Base-by-base conservation (phyloP, 2,329 filamentous ascomycete species). In the Penicillium sp. region DNA sequence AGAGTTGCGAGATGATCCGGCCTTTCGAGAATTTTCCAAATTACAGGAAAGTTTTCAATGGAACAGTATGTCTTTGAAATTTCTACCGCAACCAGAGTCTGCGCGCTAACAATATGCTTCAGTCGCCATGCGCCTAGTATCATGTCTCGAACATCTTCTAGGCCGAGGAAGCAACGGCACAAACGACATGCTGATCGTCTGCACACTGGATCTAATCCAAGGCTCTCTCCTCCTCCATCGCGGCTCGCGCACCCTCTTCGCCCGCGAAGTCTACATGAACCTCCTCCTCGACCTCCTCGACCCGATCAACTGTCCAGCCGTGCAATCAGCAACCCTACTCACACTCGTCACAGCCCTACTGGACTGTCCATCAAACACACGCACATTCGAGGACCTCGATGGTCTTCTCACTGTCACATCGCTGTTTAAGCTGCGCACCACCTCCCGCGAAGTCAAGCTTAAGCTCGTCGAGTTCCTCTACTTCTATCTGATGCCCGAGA, bases 381-480 rank as follows among this genome's bases (percentile, higher is more conserved):
- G 94, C 59, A 89, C 89, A 5, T 97, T 99, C 69, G 94, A 99
- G 78, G 82, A 84, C 53, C 88, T 96, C 63, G 93, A 97, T 71
- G 94, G 94, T 53, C 84, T 99, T 5, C 84, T 96, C 39, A 94
- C 92, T 1, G 86, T 97, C 44, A 96, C 93, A 2, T 93, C 89
- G 10, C 83, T 97, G 48, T 97, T 97, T 84, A 96, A 95, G 75
- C 89, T 89, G 61, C 87, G 91, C 58, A 85, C 87, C 62, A 97
- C 93, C 4, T 86, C 86, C 24, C 86, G 91, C 59, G 90, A 93
- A 66, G 92, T 97, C 63, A 97, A 96, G 78, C 84, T 96, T 70
- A 94, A 96, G 74, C 85, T 96, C n/a, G 88, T 97, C 65, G 94
- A 97, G 74, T 97, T 97, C 71, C 79, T 99, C 50, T 97, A 97